These are phyloP conservation scores for Vitis labrusca DNA, from an alignment of 164 flowering plant species.

Conservation along the genomic window DNA sequence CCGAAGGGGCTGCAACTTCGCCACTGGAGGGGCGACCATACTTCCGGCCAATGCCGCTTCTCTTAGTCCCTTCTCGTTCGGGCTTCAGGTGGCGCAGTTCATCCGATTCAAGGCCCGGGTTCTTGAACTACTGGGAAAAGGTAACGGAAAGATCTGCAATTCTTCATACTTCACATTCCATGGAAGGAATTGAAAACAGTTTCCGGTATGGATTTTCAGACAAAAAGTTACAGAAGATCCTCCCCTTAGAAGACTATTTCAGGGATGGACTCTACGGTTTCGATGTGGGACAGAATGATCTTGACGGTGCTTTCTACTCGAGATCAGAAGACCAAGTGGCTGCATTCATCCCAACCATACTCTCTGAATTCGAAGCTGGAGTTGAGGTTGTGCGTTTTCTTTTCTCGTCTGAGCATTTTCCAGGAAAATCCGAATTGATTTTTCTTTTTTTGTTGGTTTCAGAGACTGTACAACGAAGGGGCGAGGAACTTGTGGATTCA, in stretches of 20 bases:
- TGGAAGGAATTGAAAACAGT: background rate
- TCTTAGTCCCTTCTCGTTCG: slow-evolving; percentile 68
- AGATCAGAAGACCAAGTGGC: slow-evolving; percentile 21
- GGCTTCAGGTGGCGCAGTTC: slow-evolving; percentile 69
- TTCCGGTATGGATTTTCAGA: background rate
- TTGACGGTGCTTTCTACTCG: slow-evolving; percentile 21
- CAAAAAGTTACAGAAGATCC: slow-evolving; percentile 10
- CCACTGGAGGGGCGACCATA: slow-evolving; percentile 67
- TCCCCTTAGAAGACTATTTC: slow-evolving; percentile 21
- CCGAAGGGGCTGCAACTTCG: slow-evolving; percentile 68
- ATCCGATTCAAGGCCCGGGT: slow-evolving; percentile 58
- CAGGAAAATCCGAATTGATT: too few relatives aligned
- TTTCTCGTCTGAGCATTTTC: background rate
- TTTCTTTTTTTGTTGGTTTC: background rate
- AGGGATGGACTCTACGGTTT: slow-evolving; percentile 24
- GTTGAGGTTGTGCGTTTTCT: slow-evolving; percentile 9
- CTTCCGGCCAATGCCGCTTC: slow-evolving; percentile 63
- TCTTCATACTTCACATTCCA: background rate
- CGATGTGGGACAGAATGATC: slow-evolving; percentile 29
- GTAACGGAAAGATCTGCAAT: slow-evolving; percentile 8
- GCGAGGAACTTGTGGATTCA: slow-evolving; percentile 33
- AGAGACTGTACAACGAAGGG: slow-evolving; percentile 23
- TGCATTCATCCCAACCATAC: slow-evolving; percentile 20
- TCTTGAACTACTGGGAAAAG: slow-evolving; percentile 46
- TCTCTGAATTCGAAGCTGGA: slow-evolving; percentile 15